Evolutionary conservation across 345 rosid species (phyloP), one percentile per base, ranked within the genome.

Genomic region (Populus nigra): DNA sequence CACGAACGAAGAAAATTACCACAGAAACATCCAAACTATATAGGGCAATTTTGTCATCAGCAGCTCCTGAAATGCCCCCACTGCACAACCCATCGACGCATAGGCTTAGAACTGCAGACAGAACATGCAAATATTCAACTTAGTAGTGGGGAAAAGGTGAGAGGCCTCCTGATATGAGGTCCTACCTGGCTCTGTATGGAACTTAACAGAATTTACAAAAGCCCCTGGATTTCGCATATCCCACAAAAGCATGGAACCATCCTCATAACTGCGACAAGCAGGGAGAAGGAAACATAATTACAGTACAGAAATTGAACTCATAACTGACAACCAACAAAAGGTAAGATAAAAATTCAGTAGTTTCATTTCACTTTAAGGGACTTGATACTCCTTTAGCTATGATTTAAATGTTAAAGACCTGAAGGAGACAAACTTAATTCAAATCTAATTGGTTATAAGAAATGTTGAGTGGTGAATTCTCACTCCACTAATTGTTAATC

Each of bases 41-140:
- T 73, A 91, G 79, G 61, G 86, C 76, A 47, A 91, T 72, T 80
- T 88, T 90, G 85, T 96, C 87, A 83, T 96, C 98, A 71, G 98
- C 99, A 49, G 90, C 88, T 72, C 97, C 98, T n/a, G 97, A 92
- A 79, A 96, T 85, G 49, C 94, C 97, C 71, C 98, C 99, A 65
- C 78, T 84, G 82, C 96, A 91, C 59, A 87, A 84, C 16, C 87
- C 85, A 77, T 89, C 94, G 20, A 93, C 72, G 76, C 88, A 79
- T 59, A 91, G 85, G 84, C 93, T 88, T 75, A 93, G 83, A 76
- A 93, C 99, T 94, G 88, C 79, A 82, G 9, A 68, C 27, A 78
- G 50, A 86, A 77, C n/a, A 78, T 71, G 68, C 27, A 61, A 59
- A 59, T 29, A 75, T 71, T 49, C 79, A 71, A 76, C 7, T 29